Conservation (phyloP, 345 rosid species). For the Pistacia vera region DNA sequence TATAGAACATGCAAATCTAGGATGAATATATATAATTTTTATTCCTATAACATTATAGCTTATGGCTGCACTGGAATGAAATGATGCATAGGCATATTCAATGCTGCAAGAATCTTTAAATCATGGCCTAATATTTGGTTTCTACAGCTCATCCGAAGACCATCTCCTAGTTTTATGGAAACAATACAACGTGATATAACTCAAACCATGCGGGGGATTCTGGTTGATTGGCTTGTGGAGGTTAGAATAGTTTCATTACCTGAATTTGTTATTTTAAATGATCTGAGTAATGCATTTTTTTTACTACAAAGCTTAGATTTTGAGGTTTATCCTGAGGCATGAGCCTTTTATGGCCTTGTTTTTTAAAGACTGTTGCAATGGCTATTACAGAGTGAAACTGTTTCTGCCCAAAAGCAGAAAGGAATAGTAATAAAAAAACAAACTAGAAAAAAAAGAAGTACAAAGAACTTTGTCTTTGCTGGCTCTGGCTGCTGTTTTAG, state of each 20-base stretch:
- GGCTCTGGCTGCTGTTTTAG: too few species aligned
- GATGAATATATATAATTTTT: background rate
- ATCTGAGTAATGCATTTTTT: background rate
- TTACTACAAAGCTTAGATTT: background rate
- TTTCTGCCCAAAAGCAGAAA: too few species aligned
- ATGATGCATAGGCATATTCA: too few species aligned
- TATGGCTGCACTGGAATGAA: too few species aligned
- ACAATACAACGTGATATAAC: slow-evolving; percentile 70
- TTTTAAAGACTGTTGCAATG: too few species aligned
- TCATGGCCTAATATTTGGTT: slow-evolving; percentile 21
- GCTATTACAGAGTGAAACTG: too few species aligned
- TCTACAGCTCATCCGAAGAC: slow-evolving; percentile 68
- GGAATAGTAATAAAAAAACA: too few species aligned
- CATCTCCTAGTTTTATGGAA: slow-evolving; percentile 67
- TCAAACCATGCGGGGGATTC: slow-evolving; percentile 82
- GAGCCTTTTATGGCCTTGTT: background rate
- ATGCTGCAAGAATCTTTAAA: slow-evolving; percentile 8
- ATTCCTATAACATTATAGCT: too few species aligned
- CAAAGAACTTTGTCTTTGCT: too few species aligned
- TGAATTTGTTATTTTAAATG: slow-evolving; percentile 4
- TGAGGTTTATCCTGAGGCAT: background rate
- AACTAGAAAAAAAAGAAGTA: too few species aligned
- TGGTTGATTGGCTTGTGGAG: slow-evolving; percentile 99
- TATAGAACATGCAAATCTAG: slow-evolving; percentile 1
- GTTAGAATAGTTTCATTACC: slow-evolving; percentile 35